Base-by-base conservation (phyloP, 305 asterid genomes). In the Fraxinus angustifolia region DNA sequence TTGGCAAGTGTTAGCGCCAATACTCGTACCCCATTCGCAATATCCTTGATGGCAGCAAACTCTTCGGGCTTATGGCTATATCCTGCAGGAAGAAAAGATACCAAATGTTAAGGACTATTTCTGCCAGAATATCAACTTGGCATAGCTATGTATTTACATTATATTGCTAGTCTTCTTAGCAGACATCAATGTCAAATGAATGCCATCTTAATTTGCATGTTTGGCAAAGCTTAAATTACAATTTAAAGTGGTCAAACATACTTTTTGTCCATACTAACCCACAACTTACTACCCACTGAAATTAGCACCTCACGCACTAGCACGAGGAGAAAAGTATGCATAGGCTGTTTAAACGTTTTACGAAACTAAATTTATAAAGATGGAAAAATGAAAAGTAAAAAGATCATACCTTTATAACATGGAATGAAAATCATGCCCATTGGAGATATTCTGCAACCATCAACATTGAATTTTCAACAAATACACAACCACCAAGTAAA, bases 391-490 rank as follows among this genome's bases (percentile, higher is more conserved):
- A 83, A 56, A 53, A 11, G 17, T 78, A 76, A 50, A 40, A 62
- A 45, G 12, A n/a, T 34, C 56, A 8, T 90, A 94, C 98, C 99
- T 90, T 92, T 95, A 79, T 93, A 88, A 85, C 99, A 95, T 26
- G 99, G 98, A 80, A 95, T 91, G 87, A 95, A 95, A 79, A 95
- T 91, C 99, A 95, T 95, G 87, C 92, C 94, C 99, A 95, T 93
- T 42, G 97, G 97, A 33, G 97, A 90, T 84, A 91, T 84, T 86
- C 99, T 95, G 97, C 86, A 86, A 68, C 76, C 16, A 84, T 40
- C 56, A 8, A 48, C 33, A 56, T 40, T 7, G 17, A 62, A 80
- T 40, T 33, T 75, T 76, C 53, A 85, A 75, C 78, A 80, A 7
- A 40, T 30, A 68, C n/a, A 17, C 67, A 17, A 74, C 31, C 0